phyloP scores from a whole-genome alignment of 257 asterid genomes.

The Gentiana dahurica region DNA sequence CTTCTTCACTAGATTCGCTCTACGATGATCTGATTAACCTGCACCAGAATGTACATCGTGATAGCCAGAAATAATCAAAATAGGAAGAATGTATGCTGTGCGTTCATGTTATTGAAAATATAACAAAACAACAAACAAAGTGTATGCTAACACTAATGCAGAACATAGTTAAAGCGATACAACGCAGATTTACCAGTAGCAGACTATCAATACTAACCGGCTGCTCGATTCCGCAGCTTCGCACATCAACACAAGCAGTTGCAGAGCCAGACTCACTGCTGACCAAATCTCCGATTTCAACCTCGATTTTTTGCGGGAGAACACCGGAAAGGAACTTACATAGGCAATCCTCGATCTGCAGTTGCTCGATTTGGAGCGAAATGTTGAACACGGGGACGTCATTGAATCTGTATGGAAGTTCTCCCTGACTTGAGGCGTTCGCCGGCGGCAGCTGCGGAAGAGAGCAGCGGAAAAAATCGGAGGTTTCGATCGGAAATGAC shows the following conservation, averaged over 20 bases:
- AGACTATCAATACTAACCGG: not conserved
- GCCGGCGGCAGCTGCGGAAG: conserved; percentile 38
- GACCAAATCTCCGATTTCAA: conserved; percentile 12
- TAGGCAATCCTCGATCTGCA: conserved; percentile 60
- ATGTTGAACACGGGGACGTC: conserved; percentile 27
- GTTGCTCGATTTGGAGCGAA: conserved; percentile 31
- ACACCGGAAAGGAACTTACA: conserved; percentile 59
- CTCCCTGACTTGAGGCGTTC: conserved; percentile 1
- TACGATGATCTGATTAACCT: too few species aligned
- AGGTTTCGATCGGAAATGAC: conserved; percentile 20
- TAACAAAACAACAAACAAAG: too few species aligned
- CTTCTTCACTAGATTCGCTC: too few species aligned
- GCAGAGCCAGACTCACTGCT: conserved; percentile 8
- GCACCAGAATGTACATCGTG: not conserved
- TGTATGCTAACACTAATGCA: too few species aligned
- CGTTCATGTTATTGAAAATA: too few species aligned
- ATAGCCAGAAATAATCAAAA: not conserved
- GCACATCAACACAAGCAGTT: conserved; percentile 10
- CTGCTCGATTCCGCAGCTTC: conserved; percentile 5
- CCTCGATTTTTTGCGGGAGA: conserved; percentile 46
- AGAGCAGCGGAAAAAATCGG: conserved; percentile 45
- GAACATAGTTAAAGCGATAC: too few species aligned
- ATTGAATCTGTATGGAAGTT: conserved; percentile 25
- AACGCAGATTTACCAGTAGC: too few species aligned
- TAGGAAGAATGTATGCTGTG: too few species aligned